Evolutionary conservation across 306 rosid genomes (phyloP), one percentile per base, ranked within the genome.

Genomic region (Rosa multiflora): DNA sequence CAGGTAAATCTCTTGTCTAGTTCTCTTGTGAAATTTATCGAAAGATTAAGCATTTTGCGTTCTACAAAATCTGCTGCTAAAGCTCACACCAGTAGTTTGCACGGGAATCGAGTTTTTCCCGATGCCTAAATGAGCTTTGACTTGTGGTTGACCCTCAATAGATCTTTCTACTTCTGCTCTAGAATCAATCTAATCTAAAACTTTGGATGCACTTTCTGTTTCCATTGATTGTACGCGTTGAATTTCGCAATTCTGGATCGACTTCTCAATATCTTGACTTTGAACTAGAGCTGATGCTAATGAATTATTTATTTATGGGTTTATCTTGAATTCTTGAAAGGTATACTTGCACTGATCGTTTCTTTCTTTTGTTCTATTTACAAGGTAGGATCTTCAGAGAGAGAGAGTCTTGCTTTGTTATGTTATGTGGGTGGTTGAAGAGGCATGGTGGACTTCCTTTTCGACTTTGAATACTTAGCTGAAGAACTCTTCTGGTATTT

Each of bases 401-500:
- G 52, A 44, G 5, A 11, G 11, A 63, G 5, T 49, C 15, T 15
- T 72, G 40, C 47, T 64, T 43, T 53, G 0, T 26, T 20, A 5
- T 55, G 61, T 63, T 47, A 37, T 76, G 67, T 73, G 74, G 76
- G 64, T 71, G 67, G 68, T 40, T 74, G 80, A 49, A 74, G 62
- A 44, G 37, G 81, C 82, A 83, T 78, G 83, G 77, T 64, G 80
- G 83, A 74, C 55, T 82, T 84, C 78, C 56, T 85, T 81, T 52
- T 78, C 40, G 80, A 43, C 55, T 86, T 84, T 62, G 87, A 84
- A 35, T 84, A 70, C 83, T 69, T 85, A 13, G 79, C 82, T 80
- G 87, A 79, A 79, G 79, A 73, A 64, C 20, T 77, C 70, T 78
- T 70, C 83, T 81, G 83, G 80, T 88, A 75, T 74, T 82, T 79